phyloP scores from a whole-genome alignment of 441 rosid species.

The Arabidopsis lyrata region DNA sequence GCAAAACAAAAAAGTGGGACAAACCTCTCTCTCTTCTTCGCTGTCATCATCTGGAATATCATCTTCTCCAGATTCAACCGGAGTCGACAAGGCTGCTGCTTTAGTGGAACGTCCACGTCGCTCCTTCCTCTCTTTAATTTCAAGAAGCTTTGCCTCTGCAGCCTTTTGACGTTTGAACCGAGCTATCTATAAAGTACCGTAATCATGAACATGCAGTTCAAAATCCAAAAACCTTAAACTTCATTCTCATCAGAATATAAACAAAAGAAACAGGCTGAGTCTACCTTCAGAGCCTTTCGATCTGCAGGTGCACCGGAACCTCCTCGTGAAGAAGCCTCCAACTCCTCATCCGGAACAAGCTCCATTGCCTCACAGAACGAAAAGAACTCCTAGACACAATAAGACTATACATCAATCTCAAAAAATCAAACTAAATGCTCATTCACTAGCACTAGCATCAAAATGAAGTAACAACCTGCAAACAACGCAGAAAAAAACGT shows the following conservation, averaged over 20 bases:
- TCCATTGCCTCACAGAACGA: too few species aligned
- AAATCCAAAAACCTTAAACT: neutral
- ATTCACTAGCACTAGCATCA: neutral
- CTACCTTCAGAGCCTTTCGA: slow-evolving; percentile 86
- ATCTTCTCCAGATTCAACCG: slow-evolving; percentile 87
- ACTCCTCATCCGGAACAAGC: slow-evolving; percentile 80
- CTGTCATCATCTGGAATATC: slow-evolving; percentile 82
- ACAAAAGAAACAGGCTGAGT: slow-evolving; percentile 1
- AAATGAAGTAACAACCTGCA: neutral
- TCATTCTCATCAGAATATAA: neutral
- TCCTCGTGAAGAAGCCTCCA: slow-evolving; percentile 57
- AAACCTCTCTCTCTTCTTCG: slow-evolving; percentile 98
- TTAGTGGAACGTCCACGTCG: slow-evolving; percentile 76
- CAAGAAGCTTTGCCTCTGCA: slow-evolving; percentile 80
- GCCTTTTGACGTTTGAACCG: slow-evolving; percentile 85
- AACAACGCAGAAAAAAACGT: slow-evolving; percentile 23
- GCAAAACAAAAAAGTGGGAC: neutral
- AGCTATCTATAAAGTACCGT: slow-evolving; percentile 62
- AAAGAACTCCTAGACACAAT: slow-evolving; percentile 69
- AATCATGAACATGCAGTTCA: neutral
- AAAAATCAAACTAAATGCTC: neutral
- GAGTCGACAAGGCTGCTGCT: slow-evolving; percentile 83
- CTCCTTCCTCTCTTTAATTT: slow-evolving; percentile 88
- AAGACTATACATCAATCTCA: slow-evolving; percentile 16
- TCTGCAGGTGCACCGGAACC: slow-evolving; percentile 63